Base-by-base conservation (phyloP, 2,329 filamentous ascomycete genomes). In the Aureobasidium zeae region DNA sequence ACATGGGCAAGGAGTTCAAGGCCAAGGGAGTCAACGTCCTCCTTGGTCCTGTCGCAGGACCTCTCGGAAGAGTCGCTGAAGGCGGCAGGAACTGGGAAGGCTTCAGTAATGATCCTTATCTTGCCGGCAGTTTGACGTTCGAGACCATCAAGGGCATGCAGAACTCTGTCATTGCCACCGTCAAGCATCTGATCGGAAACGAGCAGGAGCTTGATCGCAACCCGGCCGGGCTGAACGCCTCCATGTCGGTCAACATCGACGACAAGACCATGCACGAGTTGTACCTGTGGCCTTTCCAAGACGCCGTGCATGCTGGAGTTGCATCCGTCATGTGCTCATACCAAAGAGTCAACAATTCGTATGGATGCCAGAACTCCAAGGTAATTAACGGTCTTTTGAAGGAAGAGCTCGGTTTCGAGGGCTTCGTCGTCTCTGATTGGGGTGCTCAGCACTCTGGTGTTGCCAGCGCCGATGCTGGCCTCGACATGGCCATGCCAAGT, bases 371-470 rank as follows among this genome's bases (percentile, higher is more conserved):
- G 46, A 86, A 86, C 55, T 77, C 76, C 48, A 79, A 79, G 55
- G 62, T 79, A 11, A 67, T 83, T 42, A 86, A 85, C 50, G 77
- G 76, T 0, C 66, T 86, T 3, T 65, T 86, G 7, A 86, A 86
- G 53, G 79, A 81, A 33, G 82, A 86, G 60, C 68, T 86, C 36
- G 79, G 79, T 0, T 86, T 86, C 52, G 79, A 84, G 52, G 82
- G 82, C 55, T 79, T 64, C 52, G 74, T 84, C 17, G 77, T 84
- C 66, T 79, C 76, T 0, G 82, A 86, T 57, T 86, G 81, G 45
- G 60, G 73, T 19, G 76, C 75, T 0, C 77, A 82, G 45, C 68
- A 77, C 44, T 70, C 71, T 0, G 76, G 76, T 1, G 70, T 81
- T 0, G 69, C 67, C 1, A 77, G 75, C 20, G 75, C 77, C 0